These are phyloP conservation scores for Leccinum fibrillosum DNA, from an alignment of 768 basidiomycete genomes.

Conservation along the genomic window DNA sequence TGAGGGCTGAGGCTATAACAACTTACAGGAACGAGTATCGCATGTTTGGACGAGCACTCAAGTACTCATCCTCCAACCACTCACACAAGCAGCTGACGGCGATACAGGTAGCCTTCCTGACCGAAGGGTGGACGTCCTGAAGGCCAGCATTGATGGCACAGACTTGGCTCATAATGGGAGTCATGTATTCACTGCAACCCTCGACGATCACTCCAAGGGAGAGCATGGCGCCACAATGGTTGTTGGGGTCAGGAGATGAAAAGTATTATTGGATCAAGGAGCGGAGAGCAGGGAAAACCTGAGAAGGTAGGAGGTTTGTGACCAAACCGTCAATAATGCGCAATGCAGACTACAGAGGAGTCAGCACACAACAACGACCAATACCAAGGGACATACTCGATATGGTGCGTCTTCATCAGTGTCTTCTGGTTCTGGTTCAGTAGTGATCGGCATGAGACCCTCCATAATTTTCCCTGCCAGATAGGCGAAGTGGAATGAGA, in stretches of 20 bases:
- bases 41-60: slow-evolving; percentile 81
- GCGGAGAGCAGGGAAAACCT: slow-evolving; percentile 93
- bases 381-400: slow-evolving; percentile 51
- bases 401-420: slow-evolving; percentile 91
- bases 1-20: background rate
- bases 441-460: slow-evolving; percentile 90
- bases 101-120: slow-evolving; percentile 94
- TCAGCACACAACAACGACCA: slow-evolving; percentile 6
- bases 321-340: slow-evolving; percentile 92
- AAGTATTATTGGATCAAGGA: slow-evolving; percentile 82
- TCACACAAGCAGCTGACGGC: slow-evolving; percentile 96
- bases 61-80: slow-evolving; percentile 74
- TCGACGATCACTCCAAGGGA: slow-evolving; percentile 95
- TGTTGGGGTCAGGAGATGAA: slow-evolving; percentile 68
- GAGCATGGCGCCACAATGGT: slow-evolving; percentile 90
- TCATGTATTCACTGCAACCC: slow-evolving; percentile 97
- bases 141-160: slow-evolving; percentile 93
- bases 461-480: slow-evolving; percentile 85
- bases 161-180: slow-evolving; percentile 83
- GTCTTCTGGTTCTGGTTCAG: slow-evolving; percentile 92
- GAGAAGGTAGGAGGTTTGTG: slow-evolving; percentile 87
- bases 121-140: slow-evolving; percentile 75
- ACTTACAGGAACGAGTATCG: slow-evolving; percentile 79
- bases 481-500: slow-evolving; percentile 43
- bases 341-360: slow-evolving; percentile 67